A percentile compares a stretch with the other conserved stretches of the same genome.
These are phyloP conservation scores for Sanghuangporus weigelae DNA, from an alignment of 1,284 basidiomycete species.

Conservation along the genomic window DNA sequence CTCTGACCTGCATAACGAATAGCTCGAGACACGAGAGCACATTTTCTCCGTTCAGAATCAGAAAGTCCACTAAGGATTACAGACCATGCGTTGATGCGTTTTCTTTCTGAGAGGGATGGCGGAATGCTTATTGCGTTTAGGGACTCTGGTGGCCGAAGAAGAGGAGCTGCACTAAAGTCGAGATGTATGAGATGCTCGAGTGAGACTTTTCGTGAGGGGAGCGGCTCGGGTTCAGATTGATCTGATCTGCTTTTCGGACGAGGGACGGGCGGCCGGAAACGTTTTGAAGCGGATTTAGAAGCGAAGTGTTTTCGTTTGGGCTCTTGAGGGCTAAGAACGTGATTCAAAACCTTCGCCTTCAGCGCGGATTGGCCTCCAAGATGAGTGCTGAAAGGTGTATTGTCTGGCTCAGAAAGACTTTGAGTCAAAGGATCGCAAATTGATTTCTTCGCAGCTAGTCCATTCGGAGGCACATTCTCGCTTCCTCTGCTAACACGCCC, in stretches of 20 bases:
- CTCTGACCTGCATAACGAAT: slow-evolving; percentile 60
- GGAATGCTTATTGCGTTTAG: slow-evolving; percentile 42
- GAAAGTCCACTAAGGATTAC: slow-evolving; percentile 48
- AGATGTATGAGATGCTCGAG: slow-evolving; percentile 22
- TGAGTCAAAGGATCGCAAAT: background rate
- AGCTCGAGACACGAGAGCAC: slow-evolving; percentile 47
- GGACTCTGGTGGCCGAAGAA: slow-evolving; percentile 10
- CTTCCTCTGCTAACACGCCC: background rate
- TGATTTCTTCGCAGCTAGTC: background rate
- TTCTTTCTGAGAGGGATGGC: slow-evolving; percentile 51
- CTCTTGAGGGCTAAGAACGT: too few relatives aligned
- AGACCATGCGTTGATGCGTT: slow-evolving; percentile 46
- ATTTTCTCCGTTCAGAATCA: slow-evolving; percentile 36
- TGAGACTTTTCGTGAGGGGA: background rate
- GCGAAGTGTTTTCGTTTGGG: background rate
- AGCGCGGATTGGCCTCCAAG: too few relatives aligned
- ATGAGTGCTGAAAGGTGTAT: too few relatives aligned
- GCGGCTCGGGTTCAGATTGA: background rate
- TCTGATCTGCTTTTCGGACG: background rate
- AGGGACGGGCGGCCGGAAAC: background rate
- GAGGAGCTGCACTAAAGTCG: slow-evolving; percentile 27
- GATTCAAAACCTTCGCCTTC: too few relatives aligned
- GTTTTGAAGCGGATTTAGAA: background rate
- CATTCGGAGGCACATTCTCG: background rate
- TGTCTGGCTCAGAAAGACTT: background rate